phyloP scores from a whole-genome alignment of 1,139 yeast genomes.

The Yamadazyma kanchanaburiensis region DNA sequence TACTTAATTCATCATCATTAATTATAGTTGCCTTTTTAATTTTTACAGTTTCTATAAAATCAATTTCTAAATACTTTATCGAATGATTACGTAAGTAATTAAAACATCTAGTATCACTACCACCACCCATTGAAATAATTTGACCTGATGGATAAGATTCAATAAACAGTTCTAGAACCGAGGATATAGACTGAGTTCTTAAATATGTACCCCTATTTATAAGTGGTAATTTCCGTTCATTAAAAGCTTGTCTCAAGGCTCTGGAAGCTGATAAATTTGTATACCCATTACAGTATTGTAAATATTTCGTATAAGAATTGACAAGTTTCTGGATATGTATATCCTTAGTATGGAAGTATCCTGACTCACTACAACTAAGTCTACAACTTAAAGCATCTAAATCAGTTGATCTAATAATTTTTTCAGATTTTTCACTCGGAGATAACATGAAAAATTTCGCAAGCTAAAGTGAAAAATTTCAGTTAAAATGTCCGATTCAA shows the following conservation, averaged over 20 bases:
- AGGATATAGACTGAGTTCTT: constrained; percentile 63
- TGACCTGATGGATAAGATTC: constrained; percentile 34
- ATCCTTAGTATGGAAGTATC: constrained; percentile 54
- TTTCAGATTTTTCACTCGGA: constrained; percentile 40
- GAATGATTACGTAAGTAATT: constrained; percentile 28
- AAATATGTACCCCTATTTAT: constrained; percentile 82
- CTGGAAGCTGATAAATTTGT: constrained; percentile 39
- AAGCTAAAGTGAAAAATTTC: background rate
- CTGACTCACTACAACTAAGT: constrained; percentile 49
- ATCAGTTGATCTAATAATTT: constrained; percentile 69
- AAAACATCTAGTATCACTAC: constrained; percentile 86
- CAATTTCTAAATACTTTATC: constrained; percentile 66
- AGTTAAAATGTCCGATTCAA: background rate
- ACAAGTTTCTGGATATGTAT: constrained; percentile 42
- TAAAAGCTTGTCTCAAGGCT: constrained; percentile 36
- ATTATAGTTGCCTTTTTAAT: constrained; percentile 58
- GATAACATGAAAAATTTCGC: constrained; percentile 31
- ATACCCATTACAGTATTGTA: constrained; percentile 40
- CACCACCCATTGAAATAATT: constrained; percentile 87
- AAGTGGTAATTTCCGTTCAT: constrained; percentile 63
- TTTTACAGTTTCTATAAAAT: constrained; percentile 61
- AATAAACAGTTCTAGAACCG: constrained; percentile 50
- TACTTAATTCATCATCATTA: constrained; percentile 20
- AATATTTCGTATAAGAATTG: constrained; percentile 32
- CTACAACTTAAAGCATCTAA: constrained; percentile 82